Evolutionary conservation across 257 asterid species (phyloP), one percentile per base, ranked within the genome.

Genomic region (Linaria vulgaris): DNA sequence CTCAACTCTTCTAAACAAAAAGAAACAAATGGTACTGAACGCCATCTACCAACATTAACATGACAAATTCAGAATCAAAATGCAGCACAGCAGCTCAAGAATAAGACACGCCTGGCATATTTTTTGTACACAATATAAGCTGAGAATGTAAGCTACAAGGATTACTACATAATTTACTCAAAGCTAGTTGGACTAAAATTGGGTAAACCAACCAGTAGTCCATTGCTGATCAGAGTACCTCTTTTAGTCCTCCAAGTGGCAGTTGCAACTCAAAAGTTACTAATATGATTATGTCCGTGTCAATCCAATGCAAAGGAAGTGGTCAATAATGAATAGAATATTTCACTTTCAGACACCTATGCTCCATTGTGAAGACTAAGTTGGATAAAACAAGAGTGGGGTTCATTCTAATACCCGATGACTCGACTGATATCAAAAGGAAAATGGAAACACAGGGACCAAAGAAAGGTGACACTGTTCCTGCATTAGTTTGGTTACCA

Each of bases 191-290:
- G 23, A 22, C 11, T 12, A 14, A 20, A 50, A 59, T 12, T 19
- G 10, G 45, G 46, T 38, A 56, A 56, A 3, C 6, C 16, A 22
- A 47, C 19, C 21, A 47, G 49, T 22, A 34, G 62, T 2, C 34
- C 3, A 3, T 27, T 6, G 4, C 17, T 30, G 27, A 25, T 25
- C 57, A 54, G 56, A 30, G n/a, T 66, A 23, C 23, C 64, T 24
- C 39, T 31, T 66, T 20, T 25, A 55, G 47, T 41, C 55, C 41
- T 44, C 48, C 54, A 20, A 61, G 65, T 21, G 55, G 21, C 62
- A 49, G 56, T 24, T 27, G 70, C 70, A 56, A 25, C 70, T 69
- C 64, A 69, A 43, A 13, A 63, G 20, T 41, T 34, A 45, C 17
- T 44, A 30, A 57, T 41, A 12, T 19, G 20, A 24, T 55, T 68